Evolutionary conservation across 2,329 filamentous ascomycete genomes (phyloP), one percentile per base, ranked within the genome.

Genomic region (Phaeosphaeria sp.): DNA sequence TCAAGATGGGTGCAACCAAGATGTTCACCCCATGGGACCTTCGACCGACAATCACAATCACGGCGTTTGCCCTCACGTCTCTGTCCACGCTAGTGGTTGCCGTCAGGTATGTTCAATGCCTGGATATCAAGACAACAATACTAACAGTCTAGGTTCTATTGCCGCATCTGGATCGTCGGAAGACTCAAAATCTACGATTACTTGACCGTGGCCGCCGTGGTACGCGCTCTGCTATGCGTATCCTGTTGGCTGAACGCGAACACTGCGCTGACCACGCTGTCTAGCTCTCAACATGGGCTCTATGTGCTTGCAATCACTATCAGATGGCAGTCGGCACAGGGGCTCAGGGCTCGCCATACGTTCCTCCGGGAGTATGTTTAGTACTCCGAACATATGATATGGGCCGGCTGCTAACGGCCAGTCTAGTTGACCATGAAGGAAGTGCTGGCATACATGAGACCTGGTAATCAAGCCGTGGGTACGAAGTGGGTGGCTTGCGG

Each of bases 261-360:
- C 43, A 22, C 45, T 24, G 18, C 40, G n/a, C 18, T 6, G 2
- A 51, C 18, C n/a, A 7, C 9, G 6, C 21, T 25, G 33, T n/a
- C 17, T 20, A 69, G 69, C 33, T 73, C 8, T 65, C 51, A 27
- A 71, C 69, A 7, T 74, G 71, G 72, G 71, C 58, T 6, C 51
- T 73, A 8, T 71, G 67, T 33, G 63, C 65, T 7, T 64, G 67
- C 51, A 74, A 73, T 43, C 57, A 67, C 46, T 74, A 62, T 44
- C 72, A 74, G 48, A 21, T 72, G 0, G n/a, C 56, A 1, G 72
- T 60, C 45, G 68, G 71, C 15, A 61, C 67, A 20, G 72, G 30
- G 15, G 30, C 30, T 36, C 30, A 36, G 11, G 6, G 6, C 5
- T 3, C 3, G 30, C 11, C 30, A 13, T 13, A 36, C 3, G 6